These are phyloP conservation scores for Vaccinium macrocarpon DNA, from an alignment of 148 eudicot genomes.

Conservation along the genomic window DNA sequence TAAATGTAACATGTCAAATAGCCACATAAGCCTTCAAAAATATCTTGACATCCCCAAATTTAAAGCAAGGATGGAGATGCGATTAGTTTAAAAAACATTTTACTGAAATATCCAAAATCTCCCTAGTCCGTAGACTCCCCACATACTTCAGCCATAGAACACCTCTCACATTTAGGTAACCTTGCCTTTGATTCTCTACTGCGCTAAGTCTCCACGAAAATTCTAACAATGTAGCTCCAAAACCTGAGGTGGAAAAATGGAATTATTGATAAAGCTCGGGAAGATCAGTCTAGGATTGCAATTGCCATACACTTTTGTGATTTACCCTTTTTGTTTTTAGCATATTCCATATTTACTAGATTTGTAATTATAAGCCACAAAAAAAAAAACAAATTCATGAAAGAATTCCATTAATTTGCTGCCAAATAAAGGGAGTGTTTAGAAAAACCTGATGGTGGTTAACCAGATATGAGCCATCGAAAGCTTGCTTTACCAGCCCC, in stretches of 20 bases:
- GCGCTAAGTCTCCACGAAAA: not conserved
- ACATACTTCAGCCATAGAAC: not conserved
- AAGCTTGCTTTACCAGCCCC: not conserved
- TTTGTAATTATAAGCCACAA: not conserved
- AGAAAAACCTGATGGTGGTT: not conserved
- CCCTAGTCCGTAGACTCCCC: not conserved
- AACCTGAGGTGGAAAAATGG: not conserved
- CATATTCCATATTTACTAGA: not conserved
- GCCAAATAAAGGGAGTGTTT: not conserved
- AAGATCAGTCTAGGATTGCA: not conserved
- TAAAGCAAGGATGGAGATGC: not conserved
- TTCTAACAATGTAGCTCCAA: not conserved
- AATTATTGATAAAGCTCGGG: not conserved
- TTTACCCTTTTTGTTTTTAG: not conserved
- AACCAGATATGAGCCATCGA: not conserved
- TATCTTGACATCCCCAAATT: not conserved
- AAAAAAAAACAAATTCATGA: not conserved
- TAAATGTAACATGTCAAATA: not conserved
- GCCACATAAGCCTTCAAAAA: not conserved
- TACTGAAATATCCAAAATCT: not conserved
- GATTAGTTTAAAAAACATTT: not conserved
- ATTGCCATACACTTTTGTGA: not conserved
- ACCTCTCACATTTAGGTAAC: not conserved
- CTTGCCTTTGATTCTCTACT: not conserved
- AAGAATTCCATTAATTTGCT: not conserved